A percentile compares a stretch with the other conserved stretches of the same genome.
These are phyloP conservation scores for Microsporum ferrugineum DNA, from an alignment of 2,329 filamentous ascomycete genomes.

Conservation along the genomic window DNA sequence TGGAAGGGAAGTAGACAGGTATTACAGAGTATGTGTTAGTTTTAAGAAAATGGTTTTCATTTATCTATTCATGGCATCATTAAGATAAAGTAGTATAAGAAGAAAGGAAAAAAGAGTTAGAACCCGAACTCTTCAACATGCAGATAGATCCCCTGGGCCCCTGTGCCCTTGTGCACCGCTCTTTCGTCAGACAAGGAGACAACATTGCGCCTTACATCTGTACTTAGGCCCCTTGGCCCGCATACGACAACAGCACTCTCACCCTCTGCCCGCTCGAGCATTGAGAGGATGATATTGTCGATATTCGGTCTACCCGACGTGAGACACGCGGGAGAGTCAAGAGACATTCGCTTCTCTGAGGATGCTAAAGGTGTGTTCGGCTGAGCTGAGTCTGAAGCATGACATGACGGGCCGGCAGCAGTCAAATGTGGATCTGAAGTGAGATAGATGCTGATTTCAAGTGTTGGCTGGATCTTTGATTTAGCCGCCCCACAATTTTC, in stretches of 20 bases:
- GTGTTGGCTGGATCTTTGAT: constrained; percentile 28
- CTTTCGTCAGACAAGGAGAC: constrained; percentile 51
- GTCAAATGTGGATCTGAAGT: constrained; percentile 39
- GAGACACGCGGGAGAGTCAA: background rate
- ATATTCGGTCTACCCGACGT: constrained; percentile 41
- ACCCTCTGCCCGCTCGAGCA: constrained; percentile 48
- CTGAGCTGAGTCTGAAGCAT: constrained; percentile 5
- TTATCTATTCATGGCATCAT: background rate
- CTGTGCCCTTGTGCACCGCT: constrained; percentile 56
- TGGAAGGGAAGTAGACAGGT: background rate
- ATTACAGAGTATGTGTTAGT: background rate
- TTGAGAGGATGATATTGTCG: constrained; percentile 41
- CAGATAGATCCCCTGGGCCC: constrained; percentile 52
- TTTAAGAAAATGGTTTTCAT: background rate
- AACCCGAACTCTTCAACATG: constrained; percentile 49
- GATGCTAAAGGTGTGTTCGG: background rate
- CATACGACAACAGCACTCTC: constrained; percentile 55
- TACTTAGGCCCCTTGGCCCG: constrained; percentile 45
- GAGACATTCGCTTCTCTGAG: background rate
- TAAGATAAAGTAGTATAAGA: background rate
- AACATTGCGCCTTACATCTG: constrained; percentile 45
- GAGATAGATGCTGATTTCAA: constrained; percentile 45
- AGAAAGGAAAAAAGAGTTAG: constrained; percentile 13
- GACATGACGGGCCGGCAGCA: constrained; percentile 14
- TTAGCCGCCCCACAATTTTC: constrained; percentile 23